Conservation (phyloP, 2,329 filamentous ascomycete genomes). For the Aureobasidium subglaciale region DNA sequence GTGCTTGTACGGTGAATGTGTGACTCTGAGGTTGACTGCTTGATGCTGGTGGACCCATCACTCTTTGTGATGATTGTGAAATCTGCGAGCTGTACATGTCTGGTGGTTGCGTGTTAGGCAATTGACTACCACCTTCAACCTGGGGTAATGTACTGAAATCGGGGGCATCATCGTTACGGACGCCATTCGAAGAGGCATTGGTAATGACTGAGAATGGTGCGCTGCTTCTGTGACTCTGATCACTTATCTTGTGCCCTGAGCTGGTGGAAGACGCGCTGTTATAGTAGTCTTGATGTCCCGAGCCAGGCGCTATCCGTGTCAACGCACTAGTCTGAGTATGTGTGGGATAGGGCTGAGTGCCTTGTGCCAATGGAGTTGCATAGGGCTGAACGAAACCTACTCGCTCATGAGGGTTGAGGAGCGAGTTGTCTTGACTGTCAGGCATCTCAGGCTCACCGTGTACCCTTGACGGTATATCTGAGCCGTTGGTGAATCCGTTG, state of each 20-base stretch:
- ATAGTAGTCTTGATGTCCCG: conserved; percentile 54
- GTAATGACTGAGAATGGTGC: conserved; percentile 42
- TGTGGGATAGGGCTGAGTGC: conserved; percentile 39
- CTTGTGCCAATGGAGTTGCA: conserved; percentile 22
- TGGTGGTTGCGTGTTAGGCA: conserved; percentile 57
- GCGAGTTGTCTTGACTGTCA: conserved; percentile 32
- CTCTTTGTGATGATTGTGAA: conserved; percentile 28
- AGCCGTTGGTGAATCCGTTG: conserved; percentile 49
- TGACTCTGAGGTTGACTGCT: conserved; percentile 25
- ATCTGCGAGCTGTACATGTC: conserved; percentile 24
- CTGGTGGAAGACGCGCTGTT: conserved; percentile 89
- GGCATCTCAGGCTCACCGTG: conserved; percentile 40
- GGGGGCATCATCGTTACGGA: conserved; percentile 42
- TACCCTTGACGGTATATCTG: conserved; percentile 31
- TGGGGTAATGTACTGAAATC: conserved; percentile 47
- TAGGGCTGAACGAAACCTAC: conserved; percentile 25
- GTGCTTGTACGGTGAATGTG: conserved; percentile 28
- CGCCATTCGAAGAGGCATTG: conserved; percentile 52
- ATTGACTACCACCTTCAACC: conserved; percentile 46
- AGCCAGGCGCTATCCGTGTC: conserved; percentile 52
- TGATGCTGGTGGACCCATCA: conserved; percentile 27
- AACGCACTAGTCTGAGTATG: conserved; percentile 59
- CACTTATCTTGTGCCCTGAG: conserved; percentile 66
- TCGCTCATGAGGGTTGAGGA: conserved; percentile 25
- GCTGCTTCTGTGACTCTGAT: conserved; percentile 38